Evolutionary conservation across 306 rosid species (phyloP).

Genomic region (Dalbergia oliveri): DNA sequence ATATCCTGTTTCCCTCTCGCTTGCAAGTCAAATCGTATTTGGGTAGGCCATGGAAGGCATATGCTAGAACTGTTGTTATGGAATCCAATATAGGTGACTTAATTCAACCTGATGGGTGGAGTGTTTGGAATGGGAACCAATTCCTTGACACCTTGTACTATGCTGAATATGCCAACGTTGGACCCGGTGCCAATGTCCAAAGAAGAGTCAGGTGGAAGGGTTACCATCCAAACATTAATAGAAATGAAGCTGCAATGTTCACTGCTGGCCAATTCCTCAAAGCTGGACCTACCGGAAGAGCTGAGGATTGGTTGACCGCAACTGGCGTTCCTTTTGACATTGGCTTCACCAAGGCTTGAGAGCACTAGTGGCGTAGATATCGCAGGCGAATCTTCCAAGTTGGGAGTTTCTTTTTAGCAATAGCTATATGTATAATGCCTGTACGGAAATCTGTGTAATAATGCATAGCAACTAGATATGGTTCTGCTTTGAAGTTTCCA

Average conservation of each 20-base stretch:
- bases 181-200: conserved; percentile 63
- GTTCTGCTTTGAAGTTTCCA: conserved; percentile 36
- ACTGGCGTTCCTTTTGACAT: conserved; percentile 43
- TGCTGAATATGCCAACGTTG: conserved; percentile 64
- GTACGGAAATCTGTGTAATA: not conserved
- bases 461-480: not conserved
- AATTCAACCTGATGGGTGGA: conserved; percentile 57
- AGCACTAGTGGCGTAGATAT: not conserved
- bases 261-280: conserved; percentile 53
- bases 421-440: not conserved
- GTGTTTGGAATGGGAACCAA: conserved; percentile 53
- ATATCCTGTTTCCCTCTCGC: conserved; percentile 44
- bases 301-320: conserved; percentile 59
- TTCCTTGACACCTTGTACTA: conserved; percentile 58
- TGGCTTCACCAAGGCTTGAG: conserved; percentile 34
- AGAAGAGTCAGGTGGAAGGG: conserved; percentile 68
- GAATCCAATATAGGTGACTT: conserved; percentile 66
- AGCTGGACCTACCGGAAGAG: conserved; percentile 41
- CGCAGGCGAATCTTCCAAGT: not conserved
- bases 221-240: conserved; percentile 46
- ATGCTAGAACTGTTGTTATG: conserved; percentile 64
- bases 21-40: conserved; percentile 54
- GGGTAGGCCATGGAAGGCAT: conserved; percentile 82
- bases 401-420: not conserved
- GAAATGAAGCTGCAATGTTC: conserved; percentile 53